These are phyloP conservation scores for Meyerozyma athensensis DNA, from an alignment of 1,139 yeast species.

Conservation along the genomic window DNA sequence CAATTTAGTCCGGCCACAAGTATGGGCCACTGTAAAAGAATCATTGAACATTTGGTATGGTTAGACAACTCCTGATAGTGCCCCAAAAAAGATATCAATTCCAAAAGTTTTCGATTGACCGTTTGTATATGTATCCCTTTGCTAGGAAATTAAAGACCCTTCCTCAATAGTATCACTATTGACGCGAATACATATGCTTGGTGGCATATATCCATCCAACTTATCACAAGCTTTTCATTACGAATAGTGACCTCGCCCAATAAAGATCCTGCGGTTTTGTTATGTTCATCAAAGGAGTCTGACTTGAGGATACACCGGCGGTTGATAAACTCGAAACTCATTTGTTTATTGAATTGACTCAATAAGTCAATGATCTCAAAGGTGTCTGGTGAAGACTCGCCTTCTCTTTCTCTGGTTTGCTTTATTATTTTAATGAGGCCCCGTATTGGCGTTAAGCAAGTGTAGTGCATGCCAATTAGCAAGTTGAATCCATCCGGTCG, in stretches of 20 bases:
- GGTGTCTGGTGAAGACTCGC: slow-evolving; percentile 9
- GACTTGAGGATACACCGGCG: slow-evolving; percentile 8
- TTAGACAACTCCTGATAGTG: slow-evolving; percentile 10
- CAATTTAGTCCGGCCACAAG: slow-evolving; percentile 17
- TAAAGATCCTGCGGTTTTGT: slow-evolving; percentile 9
- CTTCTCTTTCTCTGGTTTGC: slow-evolving; percentile 9
- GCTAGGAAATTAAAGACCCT: slow-evolving; percentile 11
- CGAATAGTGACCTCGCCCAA: slow-evolving; percentile 11
- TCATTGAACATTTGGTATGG: slow-evolving; percentile 11
- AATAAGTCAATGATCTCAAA: slow-evolving; percentile 15
- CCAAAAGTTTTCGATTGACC: slow-evolving; percentile 10
- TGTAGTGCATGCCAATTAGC: slow-evolving; percentile 14
- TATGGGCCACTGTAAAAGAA: slow-evolving; percentile 21
- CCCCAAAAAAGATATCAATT: slow-evolving; percentile 11
- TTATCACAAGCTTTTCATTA: slow-evolving; percentile 9
- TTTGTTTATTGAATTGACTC: slow-evolving; percentile 10
- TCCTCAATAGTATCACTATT: slow-evolving; percentile 13
- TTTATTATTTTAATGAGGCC: slow-evolving; percentile 16
- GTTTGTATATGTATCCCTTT: slow-evolving; percentile 15
- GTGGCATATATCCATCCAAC: slow-evolving; percentile 19
- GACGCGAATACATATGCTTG: slow-evolving; percentile 15
- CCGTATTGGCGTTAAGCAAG: slow-evolving; percentile 10
- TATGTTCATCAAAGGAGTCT: neutral
- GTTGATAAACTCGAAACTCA: slow-evolving; percentile 8
- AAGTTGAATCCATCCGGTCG: slow-evolving; percentile 14